Conservation (phyloP, 331 rosid genomes). For the Rosa hybrid region DNA sequence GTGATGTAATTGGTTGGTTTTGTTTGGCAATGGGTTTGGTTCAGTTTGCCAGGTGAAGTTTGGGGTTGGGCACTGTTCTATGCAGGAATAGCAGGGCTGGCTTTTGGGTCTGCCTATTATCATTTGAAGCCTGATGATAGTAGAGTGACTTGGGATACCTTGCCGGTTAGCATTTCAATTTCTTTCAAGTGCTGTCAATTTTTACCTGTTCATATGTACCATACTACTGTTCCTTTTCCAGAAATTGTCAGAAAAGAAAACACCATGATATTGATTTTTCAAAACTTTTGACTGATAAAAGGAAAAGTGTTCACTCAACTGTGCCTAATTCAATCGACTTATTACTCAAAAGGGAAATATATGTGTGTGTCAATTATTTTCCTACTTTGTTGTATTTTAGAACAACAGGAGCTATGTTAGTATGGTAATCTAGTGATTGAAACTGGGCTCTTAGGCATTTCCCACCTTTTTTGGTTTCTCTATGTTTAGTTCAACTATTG, state of each 20-base stretch:
- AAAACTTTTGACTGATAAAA: not conserved
- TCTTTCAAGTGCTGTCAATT: not conserved
- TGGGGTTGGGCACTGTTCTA: slow-evolving; percentile 60
- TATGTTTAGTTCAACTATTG: not conserved
- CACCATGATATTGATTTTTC: not conserved
- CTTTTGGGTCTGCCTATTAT: slow-evolving; percentile 44
- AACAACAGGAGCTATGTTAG: not conserved
- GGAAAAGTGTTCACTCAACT: not conserved
- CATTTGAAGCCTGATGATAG: slow-evolving; percentile 38
- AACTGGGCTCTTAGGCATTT: not conserved
- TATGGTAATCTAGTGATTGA: not conserved
- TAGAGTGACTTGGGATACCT: slow-evolving; percentile 34
- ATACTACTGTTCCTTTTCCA: not conserved
- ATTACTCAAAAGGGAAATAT: not conserved
- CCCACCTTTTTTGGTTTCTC: not conserved
- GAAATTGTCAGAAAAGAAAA: not conserved
- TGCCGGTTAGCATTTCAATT: slow-evolving; percentile 50
- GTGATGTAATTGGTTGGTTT: slow-evolving; percentile 8
- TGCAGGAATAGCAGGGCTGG: slow-evolving; percentile 33
- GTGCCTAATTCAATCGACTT: not conserved
- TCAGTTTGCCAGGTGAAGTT: slow-evolving; percentile 41
- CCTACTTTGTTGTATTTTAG: not conserved
- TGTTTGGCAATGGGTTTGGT: not conserved
- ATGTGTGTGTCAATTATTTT: not conserved
- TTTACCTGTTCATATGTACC: slow-evolving; percentile 1